phyloP scores from a whole-genome alignment of 371 early-diverging fungal genomes.

The Mucor circinelloides region DNA sequence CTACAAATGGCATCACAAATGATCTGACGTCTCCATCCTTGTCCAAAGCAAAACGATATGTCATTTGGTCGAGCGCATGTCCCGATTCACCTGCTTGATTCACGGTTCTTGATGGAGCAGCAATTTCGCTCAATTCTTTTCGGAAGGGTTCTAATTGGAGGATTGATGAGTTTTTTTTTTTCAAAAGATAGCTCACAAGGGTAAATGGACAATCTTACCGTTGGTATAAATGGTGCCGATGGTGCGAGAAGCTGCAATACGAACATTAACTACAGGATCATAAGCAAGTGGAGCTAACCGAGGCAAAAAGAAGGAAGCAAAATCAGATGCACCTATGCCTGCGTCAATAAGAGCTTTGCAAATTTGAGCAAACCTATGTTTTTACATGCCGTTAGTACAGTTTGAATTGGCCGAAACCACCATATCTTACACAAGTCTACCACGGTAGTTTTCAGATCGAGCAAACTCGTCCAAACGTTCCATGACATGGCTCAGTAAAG shows the following conservation, averaged over 20 bases:
- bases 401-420: background rate
- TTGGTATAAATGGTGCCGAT: constrained; percentile 31
- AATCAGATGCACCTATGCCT: constrained; percentile 34
- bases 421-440: constrained; percentile 40
- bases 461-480: constrained; percentile 51
- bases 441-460: constrained; percentile 44
- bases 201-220: too few species aligned
- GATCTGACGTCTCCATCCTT: constrained; percentile 33
- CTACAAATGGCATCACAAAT: constrained; percentile 32
- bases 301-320: constrained; percentile 38
- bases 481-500: constrained; percentile 51
- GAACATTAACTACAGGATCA: constrained; percentile 45
- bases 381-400: background rate
- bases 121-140: constrained; percentile 25
- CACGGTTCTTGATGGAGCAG: constrained; percentile 18
- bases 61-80: constrained; percentile 25
- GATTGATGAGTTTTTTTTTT: background rate
- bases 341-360: constrained; percentile 36
- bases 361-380: constrained; percentile 37
- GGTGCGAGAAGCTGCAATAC: constrained; percentile 37
- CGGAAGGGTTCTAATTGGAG: constrained; percentile 21
- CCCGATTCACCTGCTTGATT: constrained; percentile 21
- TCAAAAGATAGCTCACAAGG: too few species aligned
- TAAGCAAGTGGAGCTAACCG: constrained; percentile 33
- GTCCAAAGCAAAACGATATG: constrained; percentile 30